Conservation (phyloP, 164 flowering plant species). For the Malania oleifera region DNA sequence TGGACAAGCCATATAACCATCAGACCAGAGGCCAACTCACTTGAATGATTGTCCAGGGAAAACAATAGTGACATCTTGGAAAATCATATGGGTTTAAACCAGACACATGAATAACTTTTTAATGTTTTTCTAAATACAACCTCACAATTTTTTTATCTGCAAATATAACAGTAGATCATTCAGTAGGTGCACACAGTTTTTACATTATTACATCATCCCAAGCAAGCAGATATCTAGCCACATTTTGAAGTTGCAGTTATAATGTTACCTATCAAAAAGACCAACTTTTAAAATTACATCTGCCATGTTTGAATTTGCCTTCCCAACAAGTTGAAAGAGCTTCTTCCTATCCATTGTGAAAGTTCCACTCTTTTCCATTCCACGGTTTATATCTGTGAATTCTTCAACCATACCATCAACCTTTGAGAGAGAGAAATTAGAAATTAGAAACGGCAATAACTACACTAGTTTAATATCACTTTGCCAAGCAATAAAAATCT, state of each 20-base stretch:
- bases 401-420: slow-evolving; percentile 82
- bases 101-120: too few species aligned
- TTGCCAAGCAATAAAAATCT: too few species aligned
- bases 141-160: neutral
- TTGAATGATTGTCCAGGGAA: too few species aligned
- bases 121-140: neutral
- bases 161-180: too few species aligned
- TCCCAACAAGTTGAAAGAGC: slow-evolving; percentile 88
- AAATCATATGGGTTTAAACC: too few species aligned
- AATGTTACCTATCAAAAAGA: slow-evolving; percentile 71
- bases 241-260: neutral
- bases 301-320: slow-evolving; percentile 83
- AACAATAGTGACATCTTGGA: too few species aligned
- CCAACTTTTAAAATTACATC: slow-evolving; percentile 90
- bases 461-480: too few species aligned
- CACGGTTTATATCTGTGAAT: slow-evolving; percentile 79
- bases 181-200: neutral
- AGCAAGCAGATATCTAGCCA: neutral
- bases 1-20: too few species aligned
- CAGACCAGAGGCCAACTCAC: too few species aligned
- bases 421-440: slow-evolving; percentile 25
- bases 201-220: neutral
- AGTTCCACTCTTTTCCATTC: slow-evolving; percentile 80
- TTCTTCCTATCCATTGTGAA: slow-evolving; percentile 79
- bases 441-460: too few species aligned